Conservation (phyloP, 208 protist species). For the Leptomonas pyrrhocoris region DNA sequence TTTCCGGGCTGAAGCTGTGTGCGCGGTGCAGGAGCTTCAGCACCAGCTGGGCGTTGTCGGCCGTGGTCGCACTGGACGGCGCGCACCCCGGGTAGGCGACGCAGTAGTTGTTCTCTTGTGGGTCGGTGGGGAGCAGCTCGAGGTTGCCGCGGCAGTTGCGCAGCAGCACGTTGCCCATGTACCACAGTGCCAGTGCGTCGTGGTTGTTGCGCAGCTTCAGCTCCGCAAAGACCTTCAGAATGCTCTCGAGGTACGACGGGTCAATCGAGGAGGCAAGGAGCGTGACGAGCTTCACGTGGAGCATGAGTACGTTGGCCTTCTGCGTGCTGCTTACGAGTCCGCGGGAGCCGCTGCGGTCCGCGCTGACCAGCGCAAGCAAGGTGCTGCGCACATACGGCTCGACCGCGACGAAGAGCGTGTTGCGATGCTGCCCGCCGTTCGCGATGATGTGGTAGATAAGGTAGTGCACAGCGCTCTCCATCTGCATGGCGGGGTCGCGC, state of each 20-base stretch:
- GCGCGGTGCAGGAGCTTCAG: slow-evolving; percentile 85
- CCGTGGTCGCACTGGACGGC: slow-evolving; percentile 65
- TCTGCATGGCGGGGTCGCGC: slow-evolving; percentile 75
- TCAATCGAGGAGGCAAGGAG: slow-evolving; percentile 79
- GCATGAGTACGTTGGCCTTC: slow-evolving; percentile 87
- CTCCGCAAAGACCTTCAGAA: slow-evolving; percentile 80
- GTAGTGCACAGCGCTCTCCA: slow-evolving; percentile 83
- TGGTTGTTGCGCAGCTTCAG: slow-evolving; percentile 84
- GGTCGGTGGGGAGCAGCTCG: slow-evolving; percentile 86
- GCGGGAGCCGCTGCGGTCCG: slow-evolving; percentile 50
- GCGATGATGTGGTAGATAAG: slow-evolving; percentile 84
- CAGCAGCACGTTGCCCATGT: slow-evolving; percentile 86
- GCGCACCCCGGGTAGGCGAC: slow-evolving; percentile 81
- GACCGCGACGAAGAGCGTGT: slow-evolving; percentile 74
- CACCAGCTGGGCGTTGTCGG: slow-evolving; percentile 89
- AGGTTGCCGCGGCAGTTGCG: slow-evolving; percentile 80
- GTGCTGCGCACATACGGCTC: slow-evolving; percentile 91
- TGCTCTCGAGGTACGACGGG: slow-evolving; percentile 83
- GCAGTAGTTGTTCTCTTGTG: slow-evolving; percentile 86
- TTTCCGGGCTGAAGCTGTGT: slow-evolving; percentile 83
- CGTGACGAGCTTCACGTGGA: slow-evolving; percentile 86
- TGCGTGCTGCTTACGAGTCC: slow-evolving; percentile 75
- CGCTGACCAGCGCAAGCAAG: slow-evolving; percentile 71
- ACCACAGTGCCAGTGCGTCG: slow-evolving; percentile 88
- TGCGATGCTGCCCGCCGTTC: slow-evolving; percentile 87